A percentile compares a stretch with the other conserved stretches of the same genome.
These are phyloP conservation scores for Trichophyton rubrum DNA, from an alignment of 2,329 filamentous ascomycete genomes.

Conservation along the genomic window DNA sequence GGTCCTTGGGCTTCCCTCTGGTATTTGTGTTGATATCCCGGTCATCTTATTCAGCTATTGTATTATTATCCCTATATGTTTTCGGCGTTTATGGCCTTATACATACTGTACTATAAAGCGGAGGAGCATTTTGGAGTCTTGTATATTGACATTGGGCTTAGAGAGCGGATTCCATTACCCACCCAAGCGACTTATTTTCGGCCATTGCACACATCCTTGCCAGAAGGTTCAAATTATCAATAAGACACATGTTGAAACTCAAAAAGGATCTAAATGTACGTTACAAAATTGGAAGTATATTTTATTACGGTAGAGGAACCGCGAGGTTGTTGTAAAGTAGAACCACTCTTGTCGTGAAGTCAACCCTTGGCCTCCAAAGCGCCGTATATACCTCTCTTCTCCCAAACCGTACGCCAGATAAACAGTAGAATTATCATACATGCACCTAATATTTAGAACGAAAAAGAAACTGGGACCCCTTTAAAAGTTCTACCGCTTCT, in stretches of 20 bases:
- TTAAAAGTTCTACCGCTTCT: slow-evolving; percentile 30
- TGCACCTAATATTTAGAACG: not conserved
- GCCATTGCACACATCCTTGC: not conserved
- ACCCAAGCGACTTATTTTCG: not conserved
- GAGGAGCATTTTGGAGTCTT: not conserved
- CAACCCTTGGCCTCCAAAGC: slow-evolving; percentile 3
- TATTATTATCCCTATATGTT: not conserved
- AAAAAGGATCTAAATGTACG: not conserved
- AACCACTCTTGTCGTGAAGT: not conserved
- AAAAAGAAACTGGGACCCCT: not conserved
- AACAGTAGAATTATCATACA: not conserved
- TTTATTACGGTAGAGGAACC: not conserved
- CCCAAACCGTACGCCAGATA: not conserved
- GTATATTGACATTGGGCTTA: not conserved
- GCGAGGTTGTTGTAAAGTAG: not conserved
- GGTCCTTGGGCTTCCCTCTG: not conserved
- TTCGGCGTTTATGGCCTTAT: not conserved
- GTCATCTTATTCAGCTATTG: not conserved
- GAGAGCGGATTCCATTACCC: not conserved
- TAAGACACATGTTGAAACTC: not conserved
- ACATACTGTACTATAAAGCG: not conserved
- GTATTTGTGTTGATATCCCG: not conserved
- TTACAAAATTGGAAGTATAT: not conserved
- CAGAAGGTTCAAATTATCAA: not conserved
- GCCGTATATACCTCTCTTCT: not conserved